phyloP scores from a whole-genome alignment of 1,139 yeast species.

The Komagataea norvegica region DNA sequence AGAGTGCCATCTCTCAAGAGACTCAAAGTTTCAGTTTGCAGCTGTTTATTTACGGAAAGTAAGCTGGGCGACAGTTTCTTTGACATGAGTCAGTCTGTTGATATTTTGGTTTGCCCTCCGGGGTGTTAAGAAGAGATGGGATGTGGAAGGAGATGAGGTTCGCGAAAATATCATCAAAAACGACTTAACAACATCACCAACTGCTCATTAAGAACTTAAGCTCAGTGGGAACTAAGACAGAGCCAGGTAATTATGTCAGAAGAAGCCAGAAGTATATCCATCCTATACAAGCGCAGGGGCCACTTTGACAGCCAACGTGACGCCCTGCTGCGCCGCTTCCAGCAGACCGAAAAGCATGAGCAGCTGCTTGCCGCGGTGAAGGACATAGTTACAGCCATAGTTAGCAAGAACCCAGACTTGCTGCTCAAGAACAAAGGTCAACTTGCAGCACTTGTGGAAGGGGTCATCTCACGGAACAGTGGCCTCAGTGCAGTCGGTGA shows the following conservation, averaged over 20 bases:
- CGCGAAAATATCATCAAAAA: background rate
- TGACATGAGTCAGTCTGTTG: background rate
- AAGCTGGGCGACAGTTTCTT: slow-evolving; percentile 8
- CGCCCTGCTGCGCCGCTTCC: slow-evolving; percentile 14
- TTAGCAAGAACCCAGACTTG: slow-evolving; percentile 20
- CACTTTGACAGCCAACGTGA: slow-evolving; percentile 21
- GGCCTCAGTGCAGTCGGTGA: background rate
- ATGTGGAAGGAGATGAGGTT: too few species aligned
- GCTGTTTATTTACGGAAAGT: slow-evolving; percentile 2
- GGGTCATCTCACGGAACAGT: slow-evolving; percentile 12
- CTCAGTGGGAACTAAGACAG: background rate
- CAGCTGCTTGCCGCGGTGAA: slow-evolving; percentile 15
- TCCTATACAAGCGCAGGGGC: slow-evolving; percentile 23
- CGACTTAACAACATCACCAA: background rate
- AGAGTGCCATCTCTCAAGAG: slow-evolving; percentile 4
- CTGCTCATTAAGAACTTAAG: background rate
- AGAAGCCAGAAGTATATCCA: slow-evolving; percentile 15
- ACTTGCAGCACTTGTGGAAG: slow-evolving; percentile 22
- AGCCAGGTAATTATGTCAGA: slow-evolving; percentile 5
- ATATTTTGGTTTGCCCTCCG: too few species aligned
- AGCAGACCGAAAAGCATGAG: slow-evolving; percentile 15
- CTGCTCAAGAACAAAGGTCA: slow-evolving; percentile 22
- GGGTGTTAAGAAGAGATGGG: too few species aligned
- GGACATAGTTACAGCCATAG: slow-evolving; percentile 13
- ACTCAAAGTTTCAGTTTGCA: slow-evolving; percentile 7